Percentiles rank a stretch among this genome's conserved stretches.
Conservation (phyloP, 1,284 basidiomycete species). For the Xerocomus minutiporus region DNA sequence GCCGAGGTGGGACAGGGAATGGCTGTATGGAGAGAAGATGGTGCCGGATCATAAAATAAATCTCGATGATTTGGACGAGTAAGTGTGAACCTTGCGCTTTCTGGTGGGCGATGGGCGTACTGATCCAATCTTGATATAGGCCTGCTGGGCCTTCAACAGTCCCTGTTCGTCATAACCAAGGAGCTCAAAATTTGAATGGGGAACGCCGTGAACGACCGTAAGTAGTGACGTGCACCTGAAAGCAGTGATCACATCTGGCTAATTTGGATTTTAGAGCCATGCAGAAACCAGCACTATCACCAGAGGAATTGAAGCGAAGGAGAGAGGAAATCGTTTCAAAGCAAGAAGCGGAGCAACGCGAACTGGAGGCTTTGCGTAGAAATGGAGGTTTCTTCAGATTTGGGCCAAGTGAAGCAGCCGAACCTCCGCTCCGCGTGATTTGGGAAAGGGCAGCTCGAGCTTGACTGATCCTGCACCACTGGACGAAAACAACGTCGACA, state of each 20-base stretch:
- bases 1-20: constrained; percentile 21
- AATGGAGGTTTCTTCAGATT: neutral
- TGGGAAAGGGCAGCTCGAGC: neutral
- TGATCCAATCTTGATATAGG: constrained; percentile 3
- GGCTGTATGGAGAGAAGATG: constrained; percentile 22
- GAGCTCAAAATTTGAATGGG: neutral
- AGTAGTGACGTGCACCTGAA: neutral
- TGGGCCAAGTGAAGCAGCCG: neutral
- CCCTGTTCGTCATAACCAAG: neutral
- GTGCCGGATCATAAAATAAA: neutral
- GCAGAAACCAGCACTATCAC: constrained; percentile 2
- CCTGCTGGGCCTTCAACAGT: constrained; percentile 10
- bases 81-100: neutral
- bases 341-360: constrained; percentile 17
- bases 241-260: neutral
- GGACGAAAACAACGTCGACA: neutral
- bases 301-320: constrained; percentile 7
- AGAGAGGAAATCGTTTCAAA: constrained; percentile 14
- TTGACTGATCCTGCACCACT: neutral
- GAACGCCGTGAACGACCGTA: constrained; percentile 1
- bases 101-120: neutral
- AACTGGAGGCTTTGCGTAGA: constrained; percentile 8
- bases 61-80: constrained; percentile 6
- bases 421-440: neutral
- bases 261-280: neutral